Conservation (phyloP, 345 rosid species). For the Triadica sebifera region DNA sequence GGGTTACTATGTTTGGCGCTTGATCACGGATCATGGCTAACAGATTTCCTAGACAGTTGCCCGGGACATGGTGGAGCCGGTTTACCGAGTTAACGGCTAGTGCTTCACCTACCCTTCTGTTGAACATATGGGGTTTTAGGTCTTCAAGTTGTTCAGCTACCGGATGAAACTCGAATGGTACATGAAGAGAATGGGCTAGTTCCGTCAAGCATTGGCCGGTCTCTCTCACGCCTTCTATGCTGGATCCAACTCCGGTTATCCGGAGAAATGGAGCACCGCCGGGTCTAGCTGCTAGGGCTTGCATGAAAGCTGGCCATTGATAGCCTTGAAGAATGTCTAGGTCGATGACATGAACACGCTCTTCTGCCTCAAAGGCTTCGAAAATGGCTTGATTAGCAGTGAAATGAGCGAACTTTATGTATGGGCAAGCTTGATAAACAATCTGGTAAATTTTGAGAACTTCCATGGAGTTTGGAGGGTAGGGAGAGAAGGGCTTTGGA, state of each 20-base stretch:
- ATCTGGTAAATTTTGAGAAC: constrained; percentile 60
- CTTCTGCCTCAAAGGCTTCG: constrained; percentile 67
- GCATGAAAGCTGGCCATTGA: constrained; percentile 85
- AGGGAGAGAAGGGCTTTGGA: constrained; percentile 38
- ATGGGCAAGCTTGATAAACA: constrained; percentile 66
- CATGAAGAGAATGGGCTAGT: constrained; percentile 60
- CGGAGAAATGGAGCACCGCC: constrained; percentile 59
- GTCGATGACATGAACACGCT: constrained; percentile 69
- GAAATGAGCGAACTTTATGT: constrained; percentile 66
- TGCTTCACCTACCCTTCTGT: constrained; percentile 62
- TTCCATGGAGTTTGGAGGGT: constrained; percentile 53
- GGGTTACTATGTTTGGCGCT: constrained; percentile 60
- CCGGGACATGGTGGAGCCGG: constrained; percentile 53
- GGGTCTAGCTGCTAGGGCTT: constrained; percentile 60
- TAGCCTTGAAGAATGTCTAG: constrained; percentile 68
- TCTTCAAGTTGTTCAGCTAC: constrained; percentile 56
- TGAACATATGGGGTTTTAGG: constrained; percentile 62
- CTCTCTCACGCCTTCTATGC: constrained; percentile 43
- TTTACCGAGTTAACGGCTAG: constrained; percentile 54
- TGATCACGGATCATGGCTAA: constrained; percentile 60
- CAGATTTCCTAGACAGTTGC: constrained; percentile 41
- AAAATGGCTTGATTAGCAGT: constrained; percentile 71
- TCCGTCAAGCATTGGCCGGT: constrained; percentile 61
- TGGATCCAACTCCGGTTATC: constrained; percentile 54
- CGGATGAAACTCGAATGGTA: constrained; percentile 60